Evolutionary conservation across 768 basidiomycete genomes (phyloP).

Genomic region (Boletus coccyginus): DNA sequence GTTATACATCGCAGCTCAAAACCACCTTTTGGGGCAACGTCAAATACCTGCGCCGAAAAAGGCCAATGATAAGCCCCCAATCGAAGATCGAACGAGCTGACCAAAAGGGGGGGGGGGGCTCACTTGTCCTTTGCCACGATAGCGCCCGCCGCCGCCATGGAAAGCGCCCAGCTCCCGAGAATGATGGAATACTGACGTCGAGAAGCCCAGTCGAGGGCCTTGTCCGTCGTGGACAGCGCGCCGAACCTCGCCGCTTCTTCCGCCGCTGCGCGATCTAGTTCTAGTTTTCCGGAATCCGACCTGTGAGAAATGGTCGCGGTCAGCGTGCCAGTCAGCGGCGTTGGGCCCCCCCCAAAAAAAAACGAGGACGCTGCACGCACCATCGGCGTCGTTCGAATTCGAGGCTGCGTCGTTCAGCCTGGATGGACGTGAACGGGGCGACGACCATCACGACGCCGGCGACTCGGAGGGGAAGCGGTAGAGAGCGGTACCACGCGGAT

Average conservation of each 20-base stretch:
- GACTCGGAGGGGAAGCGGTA: constrained; percentile 68
- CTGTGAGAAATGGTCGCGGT: constrained; percentile 8
- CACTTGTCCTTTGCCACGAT: constrained; percentile 65
- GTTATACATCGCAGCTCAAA: too few relatives aligned
- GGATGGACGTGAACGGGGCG: constrained; percentile 65
- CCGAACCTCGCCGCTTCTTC: constrained; percentile 46
- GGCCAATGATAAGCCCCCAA: background rate
- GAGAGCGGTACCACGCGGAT: constrained; percentile 57
- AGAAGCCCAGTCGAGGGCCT: constrained; percentile 57
- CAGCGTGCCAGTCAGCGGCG: too few relatives aligned
- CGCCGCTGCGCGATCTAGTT: constrained; percentile 48
- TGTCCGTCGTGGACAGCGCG: constrained; percentile 46
- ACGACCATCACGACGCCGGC: constrained; percentile 66
- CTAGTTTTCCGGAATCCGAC: constrained; percentile 44
- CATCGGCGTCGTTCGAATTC: constrained; percentile 63
- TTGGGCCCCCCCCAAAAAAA: too few relatives aligned
- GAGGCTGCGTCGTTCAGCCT: constrained; percentile 68
- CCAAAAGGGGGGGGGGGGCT: too few relatives aligned
- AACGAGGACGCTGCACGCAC: too few relatives aligned
- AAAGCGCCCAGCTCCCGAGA: constrained; percentile 69
- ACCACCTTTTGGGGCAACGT: constrained; percentile 30
- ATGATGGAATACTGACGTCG: constrained; percentile 75
- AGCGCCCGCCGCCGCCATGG: constrained; percentile 60
- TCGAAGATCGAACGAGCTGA: too few relatives aligned
- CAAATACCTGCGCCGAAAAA: constrained; percentile 15